A percentile compares a stretch with the other conserved stretches of the same genome.
These are phyloP conservation scores for Cordyceps fumosorosea DNA, from an alignment of 2,329 filamentous ascomycete genomes.

Conservation along the genomic window DNA sequence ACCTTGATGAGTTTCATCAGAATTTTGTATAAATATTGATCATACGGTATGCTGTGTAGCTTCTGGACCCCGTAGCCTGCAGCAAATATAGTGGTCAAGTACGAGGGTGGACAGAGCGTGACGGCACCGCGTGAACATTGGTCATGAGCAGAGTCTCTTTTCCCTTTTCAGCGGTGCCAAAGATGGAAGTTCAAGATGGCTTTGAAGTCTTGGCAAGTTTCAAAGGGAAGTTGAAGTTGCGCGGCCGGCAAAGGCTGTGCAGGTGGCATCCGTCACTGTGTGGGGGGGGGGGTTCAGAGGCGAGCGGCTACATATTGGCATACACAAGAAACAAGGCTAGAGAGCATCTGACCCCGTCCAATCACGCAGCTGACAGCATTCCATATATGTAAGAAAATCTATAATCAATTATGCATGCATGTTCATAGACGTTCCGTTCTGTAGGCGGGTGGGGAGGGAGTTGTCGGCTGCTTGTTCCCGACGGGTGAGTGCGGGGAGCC, in stretches of 20 bases:
- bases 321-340: too few relatives aligned
- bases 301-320: too few relatives aligned
- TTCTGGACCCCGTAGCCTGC: neutral
- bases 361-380: neutral
- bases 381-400: too few relatives aligned
- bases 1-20: too few relatives aligned
- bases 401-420: too few relatives aligned
- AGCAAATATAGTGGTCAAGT: too few relatives aligned
- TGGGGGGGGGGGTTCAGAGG: neutral
- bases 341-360: neutral
- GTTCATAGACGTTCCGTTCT: too few relatives aligned
- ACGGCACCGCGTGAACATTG: conserved; percentile 1
- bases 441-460: too few relatives aligned
- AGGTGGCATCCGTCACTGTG: neutral
- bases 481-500: neutral
- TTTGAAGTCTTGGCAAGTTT: neutral
- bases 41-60: neutral
- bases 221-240: neutral
- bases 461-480: neutral
- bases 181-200: neutral
- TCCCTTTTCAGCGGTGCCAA: neutral
- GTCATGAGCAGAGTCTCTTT: neutral
- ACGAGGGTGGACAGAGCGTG: neutral
- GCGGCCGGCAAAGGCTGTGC: neutral
- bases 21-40: neutral